phyloP scores from a whole-genome alignment of 1,284 basidiomycete species.

The Apiotrichum brassicae region DNA sequence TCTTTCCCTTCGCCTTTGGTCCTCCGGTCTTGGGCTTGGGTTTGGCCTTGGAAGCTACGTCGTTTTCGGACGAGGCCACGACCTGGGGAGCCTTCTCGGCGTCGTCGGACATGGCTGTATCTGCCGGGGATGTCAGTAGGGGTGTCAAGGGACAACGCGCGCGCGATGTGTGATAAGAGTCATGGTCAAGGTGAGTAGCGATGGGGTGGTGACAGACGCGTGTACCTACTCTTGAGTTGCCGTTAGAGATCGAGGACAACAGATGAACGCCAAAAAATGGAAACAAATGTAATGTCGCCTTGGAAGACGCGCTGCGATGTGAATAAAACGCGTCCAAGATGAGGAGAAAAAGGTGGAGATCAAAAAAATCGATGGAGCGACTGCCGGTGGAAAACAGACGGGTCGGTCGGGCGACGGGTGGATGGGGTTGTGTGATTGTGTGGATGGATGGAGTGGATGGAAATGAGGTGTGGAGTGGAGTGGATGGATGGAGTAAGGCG shows the following conservation, averaged over 20 bases:
- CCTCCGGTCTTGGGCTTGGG: conserved; percentile 25
- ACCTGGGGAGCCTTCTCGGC: conserved; percentile 10
- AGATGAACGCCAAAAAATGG: too few species aligned
- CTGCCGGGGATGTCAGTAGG: background rate
- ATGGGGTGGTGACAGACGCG: too few species aligned
- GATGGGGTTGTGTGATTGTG: background rate
- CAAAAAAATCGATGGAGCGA: too few species aligned
- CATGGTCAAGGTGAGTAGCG: background rate
- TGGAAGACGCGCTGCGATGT: too few species aligned
- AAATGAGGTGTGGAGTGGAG: background rate
- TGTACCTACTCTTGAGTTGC: too few species aligned
- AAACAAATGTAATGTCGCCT: too few species aligned
- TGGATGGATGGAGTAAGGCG: background rate
- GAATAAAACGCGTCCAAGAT: too few species aligned
- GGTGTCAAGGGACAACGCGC: too few species aligned
- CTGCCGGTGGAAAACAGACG: too few species aligned
- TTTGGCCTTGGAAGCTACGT: conserved; percentile 30
- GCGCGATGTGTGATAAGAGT: too few species aligned
- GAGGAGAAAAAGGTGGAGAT: too few species aligned
- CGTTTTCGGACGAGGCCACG: conserved; percentile 8
- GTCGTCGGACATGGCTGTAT: conserved; percentile 15
- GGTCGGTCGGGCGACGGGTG: background rate
- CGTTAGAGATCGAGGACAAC: too few species aligned
- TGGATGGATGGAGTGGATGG: background rate
- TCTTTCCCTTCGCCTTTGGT: conserved; percentile 10